Evolutionary conservation across 768 basidiomycete genomes (phyloP), one percentile per base, ranked within the genome.

Genomic region (Xerocomus potaroensis): DNA sequence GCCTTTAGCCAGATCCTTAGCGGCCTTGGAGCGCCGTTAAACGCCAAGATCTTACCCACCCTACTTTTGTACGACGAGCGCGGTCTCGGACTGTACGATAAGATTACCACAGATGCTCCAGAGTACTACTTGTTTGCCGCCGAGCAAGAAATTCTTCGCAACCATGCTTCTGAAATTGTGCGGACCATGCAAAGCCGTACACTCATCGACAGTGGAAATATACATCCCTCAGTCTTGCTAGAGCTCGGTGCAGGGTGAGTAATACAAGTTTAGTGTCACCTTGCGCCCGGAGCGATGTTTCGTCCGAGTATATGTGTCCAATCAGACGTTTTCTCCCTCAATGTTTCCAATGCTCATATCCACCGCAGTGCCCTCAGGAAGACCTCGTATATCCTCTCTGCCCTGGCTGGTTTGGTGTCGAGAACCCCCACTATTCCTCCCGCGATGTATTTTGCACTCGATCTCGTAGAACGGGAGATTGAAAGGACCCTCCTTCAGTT

Each of bases 161-260:
- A 63, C 21, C 74, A 87, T 51, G 83, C 82, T 2, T 70, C 77
- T 36, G 84, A 91, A 27, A 93, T 99, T 42, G 85, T 85, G 15
- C 69, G 68, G 24, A 67, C 72, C 43, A 91, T 92, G 85, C 79
- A 88, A 63, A 60, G 64, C 23, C 64, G 63, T 18, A 43, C 36
- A 7, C 19, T 36, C 3, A 53, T 49, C 16, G 43, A 33, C 14
- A 62, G 60, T 1, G 16, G 21, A 23, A 54, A 65, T 15, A 55
- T 59, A 14, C 58, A 70, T 3, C 79, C 76, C 33, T 77, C 81
- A 43, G 75, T 83, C 42, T 74, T 96, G 7, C 74, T 97, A 33
- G 94, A 97, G 62, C 76, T 98, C n/a, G 94, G 95, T 35, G 90
- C 93, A 8, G 94, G 94, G 91, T 93, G 65, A 75, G 89, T 37